Evolutionary conservation across 495 filamentous ascomycete genomes (phyloP).

Genomic region (Lasiosphaeria miniovina): DNA sequence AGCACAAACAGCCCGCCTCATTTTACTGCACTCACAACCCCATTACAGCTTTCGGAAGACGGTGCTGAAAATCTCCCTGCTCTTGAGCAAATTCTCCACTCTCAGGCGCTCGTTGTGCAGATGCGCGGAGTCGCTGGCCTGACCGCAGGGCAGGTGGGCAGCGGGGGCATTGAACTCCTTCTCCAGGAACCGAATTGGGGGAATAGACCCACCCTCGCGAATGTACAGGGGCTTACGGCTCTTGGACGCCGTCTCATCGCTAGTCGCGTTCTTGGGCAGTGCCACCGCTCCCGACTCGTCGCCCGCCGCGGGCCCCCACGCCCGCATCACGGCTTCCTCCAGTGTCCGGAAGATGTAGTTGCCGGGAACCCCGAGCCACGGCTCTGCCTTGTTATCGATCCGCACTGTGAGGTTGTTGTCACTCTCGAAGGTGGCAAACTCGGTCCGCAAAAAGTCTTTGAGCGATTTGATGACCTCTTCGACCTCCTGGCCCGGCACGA

Average conservation of each 20-base stretch:
- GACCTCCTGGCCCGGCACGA: constrained; percentile 89
- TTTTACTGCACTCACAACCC: neutral
- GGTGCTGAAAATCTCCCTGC: constrained; percentile 81
- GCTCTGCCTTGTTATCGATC: constrained; percentile 89
- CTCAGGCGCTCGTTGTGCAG: constrained; percentile 90
- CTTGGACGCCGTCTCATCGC: constrained; percentile 25
- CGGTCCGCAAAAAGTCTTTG: constrained; percentile 60
- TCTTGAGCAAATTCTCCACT: constrained; percentile 84
- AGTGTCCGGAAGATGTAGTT: constrained; percentile 90
- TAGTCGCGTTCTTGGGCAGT: constrained; percentile 15
- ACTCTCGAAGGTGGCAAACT: constrained; percentile 69
- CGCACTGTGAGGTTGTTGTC: constrained; percentile 77
- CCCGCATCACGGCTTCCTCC: constrained; percentile 78
- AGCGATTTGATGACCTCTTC: constrained; percentile 66
- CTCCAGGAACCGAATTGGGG: constrained; percentile 88
- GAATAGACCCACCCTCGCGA: constrained; percentile 91
- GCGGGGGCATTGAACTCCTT: constrained; percentile 92
- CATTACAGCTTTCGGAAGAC: constrained; percentile 61
- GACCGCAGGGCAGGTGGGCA: constrained; percentile 90
- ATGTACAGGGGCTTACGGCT: constrained; percentile 74
- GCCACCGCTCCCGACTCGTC: constrained; percentile 7
- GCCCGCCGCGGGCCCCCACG: constrained; percentile 51
- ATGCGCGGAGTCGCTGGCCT: constrained; percentile 92
- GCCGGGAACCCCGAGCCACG: constrained; percentile 89
- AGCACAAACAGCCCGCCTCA: too few species aligned